Evolutionary conservation across 441 rosid species (phyloP).

Genomic region (Isatis lusitanica): DNA sequence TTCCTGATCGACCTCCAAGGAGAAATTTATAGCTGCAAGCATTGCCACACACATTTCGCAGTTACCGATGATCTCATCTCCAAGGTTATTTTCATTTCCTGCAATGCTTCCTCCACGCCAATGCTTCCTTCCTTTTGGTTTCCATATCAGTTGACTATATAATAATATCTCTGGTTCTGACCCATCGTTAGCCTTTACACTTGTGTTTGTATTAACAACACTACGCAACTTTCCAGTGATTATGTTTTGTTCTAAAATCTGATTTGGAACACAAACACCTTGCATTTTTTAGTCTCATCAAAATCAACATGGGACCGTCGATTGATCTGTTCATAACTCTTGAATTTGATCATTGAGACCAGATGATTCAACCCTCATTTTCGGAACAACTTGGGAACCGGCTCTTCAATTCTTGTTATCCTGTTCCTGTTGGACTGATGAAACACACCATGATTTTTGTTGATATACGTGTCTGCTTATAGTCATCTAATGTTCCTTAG

Average conservation of each 20-base stretch:
- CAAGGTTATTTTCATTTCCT: constrained; percentile 43
- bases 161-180: too few species aligned
- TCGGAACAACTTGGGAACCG: not conserved
- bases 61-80: constrained; percentile 55
- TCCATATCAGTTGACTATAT: too few species aligned
- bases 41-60: constrained; percentile 67
- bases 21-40: constrained; percentile 63
- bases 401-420: not conserved
- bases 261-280: not conserved
- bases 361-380: constrained; percentile 2
- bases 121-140: too few species aligned
- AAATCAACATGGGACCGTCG: not conserved
- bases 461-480: not conserved
- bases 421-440: not conserved
- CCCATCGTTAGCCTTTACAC: not conserved
- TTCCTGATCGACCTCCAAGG: constrained; percentile 64
- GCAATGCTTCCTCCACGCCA: not conserved
- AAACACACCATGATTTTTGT: constrained; percentile 3
- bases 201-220: not conserved
- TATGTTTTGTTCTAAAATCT: not conserved
- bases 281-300: not conserved
- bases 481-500: not conserved
- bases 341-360: not conserved
- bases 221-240: not conserved
- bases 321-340: not conserved